A percentile compares a stretch with the other conserved stretches of the same genome.
Evolutionary conservation across 192 early-diverging fungal genomes (phyloP).

Genomic region (Coemansia sp.): DNA sequence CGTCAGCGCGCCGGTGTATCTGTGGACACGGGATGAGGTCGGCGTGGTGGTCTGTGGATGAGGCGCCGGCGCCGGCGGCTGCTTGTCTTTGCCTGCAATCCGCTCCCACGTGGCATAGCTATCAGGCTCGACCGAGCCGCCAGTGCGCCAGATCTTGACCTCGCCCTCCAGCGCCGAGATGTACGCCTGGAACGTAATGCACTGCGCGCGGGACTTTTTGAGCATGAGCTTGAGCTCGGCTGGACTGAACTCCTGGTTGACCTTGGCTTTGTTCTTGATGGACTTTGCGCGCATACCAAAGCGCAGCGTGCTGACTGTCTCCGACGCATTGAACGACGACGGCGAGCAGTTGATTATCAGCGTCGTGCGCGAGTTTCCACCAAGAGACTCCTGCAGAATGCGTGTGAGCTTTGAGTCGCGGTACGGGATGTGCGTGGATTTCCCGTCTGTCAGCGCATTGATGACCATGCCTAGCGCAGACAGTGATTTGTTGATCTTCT

Average conservation of each 20-base stretch:
- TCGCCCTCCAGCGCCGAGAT: conserved; percentile 85
- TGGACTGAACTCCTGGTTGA: conserved; percentile 94
- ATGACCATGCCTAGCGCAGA: conserved; percentile 99
- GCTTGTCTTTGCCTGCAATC: conserved; percentile 27
- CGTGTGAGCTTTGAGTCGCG: conserved; percentile 98
- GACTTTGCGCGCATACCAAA: conserved; percentile 99
- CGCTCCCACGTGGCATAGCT: conserved; percentile 57
- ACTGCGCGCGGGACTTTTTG: conserved; percentile 84
- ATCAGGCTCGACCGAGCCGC: conserved; percentile 64
- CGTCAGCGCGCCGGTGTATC: conserved; percentile 24
- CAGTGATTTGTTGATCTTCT: conserved; percentile 99
- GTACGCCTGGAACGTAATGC: conserved; percentile 80
- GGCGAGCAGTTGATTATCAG: conserved; percentile 99
- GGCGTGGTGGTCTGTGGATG: conserved; percentile 29
- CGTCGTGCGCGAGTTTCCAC: conserved; percentile 99
- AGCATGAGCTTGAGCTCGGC: conserved; percentile 93
- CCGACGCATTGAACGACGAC: conserved; percentile 94
- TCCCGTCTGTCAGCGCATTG: conserved; percentile 97
- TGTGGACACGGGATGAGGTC: conserved; percentile 22
- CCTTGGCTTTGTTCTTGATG: conserved; percentile 99
- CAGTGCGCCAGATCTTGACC: conserved; percentile 84
- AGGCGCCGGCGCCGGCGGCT: conserved; percentile 8
- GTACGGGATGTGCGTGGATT: conserved; percentile 98
- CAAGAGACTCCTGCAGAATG: conserved; percentile 98
- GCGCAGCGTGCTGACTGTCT: conserved; percentile 89